Percentiles rank a stretch among this genome's conserved stretches.
Evolutionary conservation across 225 moss, liverwort and hornwort species (phyloP).

Genomic region (Polytrichum commune): DNA sequence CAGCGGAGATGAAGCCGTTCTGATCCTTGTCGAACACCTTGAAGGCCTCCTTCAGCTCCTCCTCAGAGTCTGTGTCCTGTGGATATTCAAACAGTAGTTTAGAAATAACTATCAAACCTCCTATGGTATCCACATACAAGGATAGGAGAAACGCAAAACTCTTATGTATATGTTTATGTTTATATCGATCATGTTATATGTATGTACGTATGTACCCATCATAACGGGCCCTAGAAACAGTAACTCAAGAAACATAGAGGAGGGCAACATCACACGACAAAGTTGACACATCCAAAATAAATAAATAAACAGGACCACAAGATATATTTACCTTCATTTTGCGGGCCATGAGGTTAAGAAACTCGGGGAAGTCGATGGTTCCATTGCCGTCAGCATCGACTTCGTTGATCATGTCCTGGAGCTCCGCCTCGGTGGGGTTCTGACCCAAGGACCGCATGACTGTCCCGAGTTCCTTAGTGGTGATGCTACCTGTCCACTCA

Average conservation of each 20-base stretch:
- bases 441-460: constrained; percentile 90
- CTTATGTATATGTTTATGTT: no score
- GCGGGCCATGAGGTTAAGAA: constrained; percentile 84
- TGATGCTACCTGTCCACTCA: constrained; percentile 59
- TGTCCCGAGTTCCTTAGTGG: constrained; percentile 84
- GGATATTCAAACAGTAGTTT: background rate
- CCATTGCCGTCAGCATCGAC: constrained; percentile 88
- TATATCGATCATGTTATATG: no score
- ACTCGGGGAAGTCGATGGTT: constrained; percentile 87
- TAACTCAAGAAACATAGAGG: no score
- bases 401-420: constrained; percentile 95
- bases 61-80: constrained; percentile 86
- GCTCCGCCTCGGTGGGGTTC: constrained; percentile 86
- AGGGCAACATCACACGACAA: no score
- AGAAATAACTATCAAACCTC: background rate
- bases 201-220: no score
- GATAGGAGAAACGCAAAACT: no score
- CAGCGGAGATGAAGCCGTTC: constrained; percentile 90
- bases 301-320: no score
- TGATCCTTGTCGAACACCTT: constrained; percentile 93
- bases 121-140: background rate
- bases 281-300: no score
- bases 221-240: no score
- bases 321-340: constrained; percentile 61
- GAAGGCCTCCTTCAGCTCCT: constrained; percentile 91